Base-by-base conservation (phyloP, 1,284 basidiomycete genomes). In the Fistulinella cinereoalba region DNA sequence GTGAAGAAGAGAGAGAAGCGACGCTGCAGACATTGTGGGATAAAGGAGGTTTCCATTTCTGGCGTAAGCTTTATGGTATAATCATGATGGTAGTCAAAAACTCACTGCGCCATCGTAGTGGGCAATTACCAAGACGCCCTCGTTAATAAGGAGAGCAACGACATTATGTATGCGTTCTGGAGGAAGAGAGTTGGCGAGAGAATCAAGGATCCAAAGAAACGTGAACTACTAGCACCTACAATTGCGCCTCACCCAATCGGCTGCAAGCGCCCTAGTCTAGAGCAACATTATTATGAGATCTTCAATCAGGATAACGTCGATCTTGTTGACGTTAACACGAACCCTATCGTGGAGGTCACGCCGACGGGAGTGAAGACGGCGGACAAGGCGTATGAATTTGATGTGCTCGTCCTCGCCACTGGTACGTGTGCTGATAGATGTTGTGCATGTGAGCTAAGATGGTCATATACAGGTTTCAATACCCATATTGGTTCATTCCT, bases 261-360 rank as follows among this genome's bases (percentile, higher is more conserved):
- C 18, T 22, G 12, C 21, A 37, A 37, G 36, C 34, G 34, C 24
- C 12, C 36, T 15, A 23, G 36, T 37, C 7, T 37, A 23, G 36
- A 57, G 8, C 46, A 50, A 39, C 19, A 23, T 29, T 58, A 46
- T 32, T 58, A 56, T 18, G 56, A 52, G 15, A 36, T 50, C n/a
- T 47, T 56, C 24, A 46, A 54, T n/a, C 54, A 58, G 8, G 34
- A 45, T 19, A 56, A 56, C 4, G 46, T 55, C 8, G 51, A 56
- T 15, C 9, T 55, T 13, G 33, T 54, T 1, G 47, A 55, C 25
- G 15, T 51, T 0, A 51, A 47, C 4, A 37, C 6, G 7, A 41
- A n/a, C 18, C 54, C 44, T 0, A 58, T 56, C 34, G 8, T 47
- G 11, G 44, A 56, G 23, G 37, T 56, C 22, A 56, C 53, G 0